Evolutionary conservation across 192 early-diverging fungal species (phyloP), one percentile per base, ranked within the genome.

Genomic region (Entomortierella lignicola): DNA sequence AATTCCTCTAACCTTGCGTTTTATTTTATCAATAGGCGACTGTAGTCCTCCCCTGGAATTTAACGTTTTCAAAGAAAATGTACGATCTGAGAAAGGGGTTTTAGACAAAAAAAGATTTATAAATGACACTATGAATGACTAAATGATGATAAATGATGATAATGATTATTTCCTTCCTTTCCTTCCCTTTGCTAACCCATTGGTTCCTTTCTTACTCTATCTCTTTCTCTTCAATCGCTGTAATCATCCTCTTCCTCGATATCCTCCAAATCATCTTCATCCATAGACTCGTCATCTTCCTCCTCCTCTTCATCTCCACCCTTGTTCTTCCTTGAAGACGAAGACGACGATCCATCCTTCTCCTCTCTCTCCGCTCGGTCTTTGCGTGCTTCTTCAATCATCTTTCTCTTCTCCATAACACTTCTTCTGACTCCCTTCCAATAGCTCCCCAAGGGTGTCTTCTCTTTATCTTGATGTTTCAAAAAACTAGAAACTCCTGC

Each of bases 381-480:
- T 41, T 79, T 69, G 37, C 74, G 66, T 34, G 74, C 67, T 55
- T 79, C 74, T 47, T 79, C 74, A 41, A 79, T 70, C 74, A 79
- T 60, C 67, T 79, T 79, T 10, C 74, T 39, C 62, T 79, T 79
- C 4, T 60, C 74, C 66, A 70, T 65, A 23, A 79, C 61, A 34
- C 74, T 70, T 55, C 74, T 43, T 42, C 65, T 79, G 11, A 79
- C 61, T 8, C 74, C 74, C 74, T 79, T 79, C 74, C 74, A 79
- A 57, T 79, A 79, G 2, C 51, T 54, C 2, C 74, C 74, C 18
- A 79, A 15, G 8, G 74, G 74, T 1, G 74, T 79, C 67, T 79
- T 79, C 29, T 79, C 74, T 56, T 79, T 79, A 23, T 79, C 75
- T 13, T 79, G 75, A 26, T 70, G 27, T 39, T 55, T 69, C 67